Percentiles rank a stretch among this genome's conserved stretches.
phyloP scores from a whole-genome alignment of 805 yeast genomes.

The Brettanomyces sp. region DNA sequence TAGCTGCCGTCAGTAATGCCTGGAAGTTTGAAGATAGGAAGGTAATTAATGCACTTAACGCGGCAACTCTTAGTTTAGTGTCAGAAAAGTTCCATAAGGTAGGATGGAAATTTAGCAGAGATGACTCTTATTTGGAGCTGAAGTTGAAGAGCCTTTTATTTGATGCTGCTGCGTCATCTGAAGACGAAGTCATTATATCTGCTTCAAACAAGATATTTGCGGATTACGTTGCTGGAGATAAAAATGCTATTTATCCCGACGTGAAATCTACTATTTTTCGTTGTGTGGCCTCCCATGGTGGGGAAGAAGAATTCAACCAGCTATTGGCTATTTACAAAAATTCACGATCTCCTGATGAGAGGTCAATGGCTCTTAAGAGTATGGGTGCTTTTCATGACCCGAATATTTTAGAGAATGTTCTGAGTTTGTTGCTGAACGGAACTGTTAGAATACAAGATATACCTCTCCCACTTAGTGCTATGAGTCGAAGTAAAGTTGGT shows the following conservation, averaged over 20 bases:
- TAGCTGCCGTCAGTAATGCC: conserved; percentile 23
- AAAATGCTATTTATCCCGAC: conserved; percentile 34
- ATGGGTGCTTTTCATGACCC: conserved; percentile 39
- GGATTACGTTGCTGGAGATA: conserved; percentile 16
- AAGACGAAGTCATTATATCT: conserved; percentile 29
- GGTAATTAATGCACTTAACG: conserved; percentile 22
- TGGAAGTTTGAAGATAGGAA: conserved; percentile 32
- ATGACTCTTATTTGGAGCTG: conserved; percentile 40
- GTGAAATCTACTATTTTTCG: conserved; percentile 35
- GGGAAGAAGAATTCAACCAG: conserved; percentile 29
- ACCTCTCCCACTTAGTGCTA: conserved; percentile 64
- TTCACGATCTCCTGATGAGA: conserved; percentile 48
- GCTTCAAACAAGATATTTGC: conserved; percentile 21
- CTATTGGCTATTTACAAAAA: conserved; percentile 36
- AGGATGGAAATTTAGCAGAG: conserved; percentile 80
- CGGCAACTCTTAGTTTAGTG: conserved; percentile 24
- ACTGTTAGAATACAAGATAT: conserved; percentile 47
- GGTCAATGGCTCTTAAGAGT: conserved; percentile 46
- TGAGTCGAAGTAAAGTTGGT: conserved; percentile 57
- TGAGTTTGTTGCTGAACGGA: conserved; percentile 45
- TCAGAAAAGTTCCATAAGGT: conserved; percentile 31
- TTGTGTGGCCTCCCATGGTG: conserved; percentile 31
- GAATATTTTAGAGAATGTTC: conserved; percentile 28
- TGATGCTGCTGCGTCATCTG: conserved; percentile 31
- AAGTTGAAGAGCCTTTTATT: conserved; percentile 33